Base-by-base conservation (phyloP, 2,329 filamentous ascomycete species). In the Thielaviopsis euricoi region DNA sequence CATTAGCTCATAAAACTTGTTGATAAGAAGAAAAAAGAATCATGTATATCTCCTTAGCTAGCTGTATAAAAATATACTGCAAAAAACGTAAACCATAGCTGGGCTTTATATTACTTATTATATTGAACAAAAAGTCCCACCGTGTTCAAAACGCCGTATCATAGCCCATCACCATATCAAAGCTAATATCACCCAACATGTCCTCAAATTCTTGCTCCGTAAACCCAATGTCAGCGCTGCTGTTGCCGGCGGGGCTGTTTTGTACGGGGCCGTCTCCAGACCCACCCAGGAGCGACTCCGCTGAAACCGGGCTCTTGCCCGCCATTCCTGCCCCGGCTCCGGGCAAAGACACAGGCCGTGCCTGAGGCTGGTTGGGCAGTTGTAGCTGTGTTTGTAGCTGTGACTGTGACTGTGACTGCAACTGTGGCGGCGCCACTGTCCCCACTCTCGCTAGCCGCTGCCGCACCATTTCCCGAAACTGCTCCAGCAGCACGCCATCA, bases 401-500 rank as follows among this genome's bases (percentile, higher is more conserved):
- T 50, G 21, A 21, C 25, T 22, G 49, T 23, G 13, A 21, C 50
- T 26, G 23, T 13, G 3, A 26, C 22, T 23, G 23, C n/a, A 5
- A 13, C 21, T 19, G n/a, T 23, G 15, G n/a, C n/a, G n/a, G n/a
- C n/a, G 26, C 52, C 26, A 26, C 17, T 19, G 17, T 22, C 10
- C 23, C 25, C 4, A 19, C 56, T 12, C 40, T 53, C 6, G 25
- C 12, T 25, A 57, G 40, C n/a, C 56, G 56, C 50, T 53, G 40
- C 37, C 23, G 29, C 13, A 57, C 49, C 49, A 57, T 60, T 1
- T 67, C 66, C 67, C 75, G 78, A 68, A 83, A 83, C 65, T 76
- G 79, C 22, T 66, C 70, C 55, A 83, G 66, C 19, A 83, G 66
- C 2, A 72, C 68, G 0, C 66, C 62, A 62, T 83, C 78, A 52